phyloP scores from a whole-genome alignment of 2,329 filamentous ascomycete species.

The Colletotrichum tamarilloi region DNA sequence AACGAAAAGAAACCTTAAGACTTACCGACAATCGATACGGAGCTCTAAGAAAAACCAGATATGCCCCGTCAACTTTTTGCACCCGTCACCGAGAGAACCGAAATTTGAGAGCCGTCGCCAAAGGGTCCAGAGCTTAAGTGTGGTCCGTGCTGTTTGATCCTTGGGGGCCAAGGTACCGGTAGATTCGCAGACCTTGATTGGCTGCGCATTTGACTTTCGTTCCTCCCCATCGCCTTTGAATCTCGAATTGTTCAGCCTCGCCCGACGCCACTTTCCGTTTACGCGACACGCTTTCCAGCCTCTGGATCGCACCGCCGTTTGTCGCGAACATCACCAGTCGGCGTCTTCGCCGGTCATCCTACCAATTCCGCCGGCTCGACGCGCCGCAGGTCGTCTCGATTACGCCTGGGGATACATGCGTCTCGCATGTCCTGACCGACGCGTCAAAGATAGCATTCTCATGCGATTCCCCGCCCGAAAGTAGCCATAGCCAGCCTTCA shows the following conservation, averaged over 20 bases:
- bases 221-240: neutral
- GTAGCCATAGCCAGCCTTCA: slow-evolving; percentile 39
- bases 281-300: slow-evolving; percentile 7
- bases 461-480: neutral
- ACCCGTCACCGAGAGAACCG: slow-evolving; percentile 12
- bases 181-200: neutral
- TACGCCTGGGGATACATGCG: too few species aligned
- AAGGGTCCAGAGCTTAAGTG: neutral
- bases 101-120: slow-evolving; percentile 8
- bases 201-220: slow-evolving; percentile 10
- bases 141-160: slow-evolving; percentile 17
- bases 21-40: neutral
- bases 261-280: slow-evolving; percentile 4
- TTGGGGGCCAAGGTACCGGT: neutral
- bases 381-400: neutral
- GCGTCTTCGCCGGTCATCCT: neutral
- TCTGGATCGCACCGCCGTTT: neutral
- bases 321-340: neutral
- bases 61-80: neutral
- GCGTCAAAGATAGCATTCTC: neutral
- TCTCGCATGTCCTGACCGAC: neutral
- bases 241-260: slow-evolving; percentile 7
- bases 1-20: neutral
- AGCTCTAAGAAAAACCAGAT: neutral
- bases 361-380: too few species aligned